These are phyloP conservation scores for Hypoxylon sp. DNA, from an alignment of 2,329 filamentous ascomycete genomes.

Conservation along the genomic window DNA sequence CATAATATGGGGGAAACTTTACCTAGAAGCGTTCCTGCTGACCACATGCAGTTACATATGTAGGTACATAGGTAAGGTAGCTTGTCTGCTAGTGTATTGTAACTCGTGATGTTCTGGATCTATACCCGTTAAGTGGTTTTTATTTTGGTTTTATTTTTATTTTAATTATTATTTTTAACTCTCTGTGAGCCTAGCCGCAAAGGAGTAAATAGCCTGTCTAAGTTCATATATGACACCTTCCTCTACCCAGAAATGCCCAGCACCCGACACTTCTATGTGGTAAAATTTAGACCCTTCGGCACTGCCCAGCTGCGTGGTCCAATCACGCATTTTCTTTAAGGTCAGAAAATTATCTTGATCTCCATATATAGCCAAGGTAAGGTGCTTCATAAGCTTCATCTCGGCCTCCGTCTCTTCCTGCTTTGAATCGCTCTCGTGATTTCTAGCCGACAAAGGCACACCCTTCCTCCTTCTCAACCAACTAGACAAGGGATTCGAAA, in stretches of 20 bases:
- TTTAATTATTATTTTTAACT: neutral
- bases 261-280: slow-evolving; percentile 64
- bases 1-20: slow-evolving; percentile 16
- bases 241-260: slow-evolving; percentile 76
- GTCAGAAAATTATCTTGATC: slow-evolving; percentile 81
- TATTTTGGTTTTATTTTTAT: too few relatives aligned
- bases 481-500: slow-evolving; percentile 55
- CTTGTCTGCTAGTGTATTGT: too few relatives aligned
- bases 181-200: slow-evolving; percentile 19
- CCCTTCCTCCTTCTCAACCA: slow-evolving; percentile 44
- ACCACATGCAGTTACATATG: too few relatives aligned
- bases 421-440: slow-evolving; percentile 17
- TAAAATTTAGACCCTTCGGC: slow-evolving; percentile 63
- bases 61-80: too few relatives aligned
- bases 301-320: slow-evolving; percentile 70
- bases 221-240: slow-evolving; percentile 62
- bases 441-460: slow-evolving; percentile 15
- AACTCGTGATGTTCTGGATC: too few relatives aligned
- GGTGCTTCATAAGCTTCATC: slow-evolving; percentile 69
- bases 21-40: too few relatives aligned
- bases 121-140: neutral
- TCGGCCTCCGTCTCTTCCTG: slow-evolving; percentile 58
- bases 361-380: slow-evolving; percentile 81
- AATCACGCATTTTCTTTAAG: slow-evolving; percentile 73
- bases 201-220: slow-evolving; percentile 46